phyloP scores from a whole-genome alignment of 2,329 filamentous ascomycete genomes.

The Cordyceps militaris region DNA sequence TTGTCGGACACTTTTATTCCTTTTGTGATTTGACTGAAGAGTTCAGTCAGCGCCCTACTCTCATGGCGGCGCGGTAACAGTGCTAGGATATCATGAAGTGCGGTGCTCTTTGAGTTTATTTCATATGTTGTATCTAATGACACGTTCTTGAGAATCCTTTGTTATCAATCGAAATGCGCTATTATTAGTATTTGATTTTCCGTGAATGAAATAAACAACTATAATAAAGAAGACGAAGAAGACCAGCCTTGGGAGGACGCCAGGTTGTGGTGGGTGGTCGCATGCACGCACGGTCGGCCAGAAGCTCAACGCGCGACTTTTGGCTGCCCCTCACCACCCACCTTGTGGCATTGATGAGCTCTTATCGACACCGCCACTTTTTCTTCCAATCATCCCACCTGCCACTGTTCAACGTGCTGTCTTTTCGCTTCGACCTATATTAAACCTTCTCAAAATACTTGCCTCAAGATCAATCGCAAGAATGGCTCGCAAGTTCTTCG shows the following conservation, averaged over 20 bases:
- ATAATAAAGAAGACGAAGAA: not conserved
- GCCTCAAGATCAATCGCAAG: conserved; percentile 35
- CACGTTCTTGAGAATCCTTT: not conserved
- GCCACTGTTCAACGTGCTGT: not conserved
- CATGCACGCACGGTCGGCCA: not conserved
- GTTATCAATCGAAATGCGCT: not conserved
- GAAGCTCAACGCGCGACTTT: conserved; percentile 11
- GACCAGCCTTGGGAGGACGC: not conserved
- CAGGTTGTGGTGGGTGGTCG: no score
- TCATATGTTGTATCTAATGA: conserved; percentile 1
- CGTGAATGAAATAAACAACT: not conserved
- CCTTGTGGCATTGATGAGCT: not conserved
- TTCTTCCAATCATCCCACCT: not conserved
- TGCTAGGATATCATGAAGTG: conserved; percentile 9
- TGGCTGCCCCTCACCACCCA: conserved; percentile 7
- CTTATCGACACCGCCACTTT: not conserved
- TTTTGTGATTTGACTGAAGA: conserved; percentile 3
- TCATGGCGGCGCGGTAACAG: conserved; percentile 8
- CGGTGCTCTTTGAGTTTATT: not conserved
- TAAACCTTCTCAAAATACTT: not conserved
- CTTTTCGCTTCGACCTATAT: not conserved
- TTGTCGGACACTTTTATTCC: not conserved
- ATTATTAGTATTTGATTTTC: not conserved
- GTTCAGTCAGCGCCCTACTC: not conserved
- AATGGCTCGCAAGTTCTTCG: conserved; percentile 95